A percentile compares a stretch with the other conserved stretches of the same genome.
phyloP scores from a whole-genome alignment of 2,329 filamentous ascomycete genomes.

The Erysiphe pulchra region DNA sequence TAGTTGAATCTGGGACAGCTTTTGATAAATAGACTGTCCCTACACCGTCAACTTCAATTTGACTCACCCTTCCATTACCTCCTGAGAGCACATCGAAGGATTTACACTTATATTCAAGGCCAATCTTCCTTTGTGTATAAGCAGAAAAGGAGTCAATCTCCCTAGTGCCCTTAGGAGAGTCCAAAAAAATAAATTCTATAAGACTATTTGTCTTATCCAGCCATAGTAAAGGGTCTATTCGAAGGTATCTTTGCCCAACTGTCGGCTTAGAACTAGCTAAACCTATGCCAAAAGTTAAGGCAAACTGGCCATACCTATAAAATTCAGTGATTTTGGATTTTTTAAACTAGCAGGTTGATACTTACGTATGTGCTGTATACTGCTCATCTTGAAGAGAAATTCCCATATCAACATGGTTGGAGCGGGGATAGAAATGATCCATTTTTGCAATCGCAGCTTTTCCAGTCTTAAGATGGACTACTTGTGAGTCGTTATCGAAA shows the following conservation, averaged over 20 bases:
- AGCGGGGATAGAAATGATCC: slow-evolving; percentile 13
- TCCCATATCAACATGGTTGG: slow-evolving; percentile 5
- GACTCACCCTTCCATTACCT: slow-evolving; percentile 11
- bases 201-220: slow-evolving; percentile 2
- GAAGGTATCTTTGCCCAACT: slow-evolving; percentile 8
- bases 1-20: slow-evolving; percentile 13
- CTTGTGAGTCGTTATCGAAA: slow-evolving; percentile 16
- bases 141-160: slow-evolving; percentile 6
- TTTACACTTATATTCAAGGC: slow-evolving; percentile 11
- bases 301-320: slow-evolving; percentile 17
- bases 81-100: slow-evolving; percentile 13
- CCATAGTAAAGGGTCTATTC: slow-evolving; percentile 3
- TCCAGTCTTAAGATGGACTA: slow-evolving; percentile 14
- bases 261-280: slow-evolving; percentile 5
- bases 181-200: slow-evolving; percentile 17
- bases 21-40: slow-evolving; percentile 8
- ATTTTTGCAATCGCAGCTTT: slow-evolving; percentile 16
- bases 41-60: slow-evolving; percentile 11
- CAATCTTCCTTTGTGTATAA: slow-evolving; percentile 14
- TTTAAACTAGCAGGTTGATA: background rate
- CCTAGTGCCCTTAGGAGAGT: slow-evolving; percentile 7
- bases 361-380: slow-evolving; percentile 19
- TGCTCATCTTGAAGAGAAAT: slow-evolving; percentile 13
- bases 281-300: slow-evolving; percentile 10
- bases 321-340: background rate